A percentile compares a stretch with the other conserved stretches of the same genome.
Evolutionary conservation across 305 asterid species (phyloP).

Genomic region (Rubia tinctorum): DNA sequence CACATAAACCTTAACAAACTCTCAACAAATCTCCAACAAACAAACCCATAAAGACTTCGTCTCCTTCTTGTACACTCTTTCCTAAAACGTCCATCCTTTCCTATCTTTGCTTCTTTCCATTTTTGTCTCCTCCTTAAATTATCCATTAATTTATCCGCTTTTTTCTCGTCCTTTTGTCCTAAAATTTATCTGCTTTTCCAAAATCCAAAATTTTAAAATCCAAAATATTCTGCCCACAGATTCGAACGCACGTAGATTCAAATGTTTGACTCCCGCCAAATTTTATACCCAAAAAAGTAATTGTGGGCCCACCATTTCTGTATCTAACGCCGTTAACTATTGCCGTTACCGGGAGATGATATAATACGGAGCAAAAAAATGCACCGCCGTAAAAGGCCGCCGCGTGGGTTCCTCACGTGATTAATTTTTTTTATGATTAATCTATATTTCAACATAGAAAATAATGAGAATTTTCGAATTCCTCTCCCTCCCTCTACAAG

Average conservation of each 20-base stretch:
- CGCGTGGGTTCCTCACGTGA: constrained; percentile 14
- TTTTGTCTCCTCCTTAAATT: background rate
- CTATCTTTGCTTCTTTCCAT: background rate
- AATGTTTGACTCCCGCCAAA: background rate
- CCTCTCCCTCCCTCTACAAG: no score
- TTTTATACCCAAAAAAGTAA: background rate
- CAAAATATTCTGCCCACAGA: background rate
- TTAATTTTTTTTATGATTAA: no score
- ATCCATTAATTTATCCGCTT: background rate
- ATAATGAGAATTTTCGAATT: no score
- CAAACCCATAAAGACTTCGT: background rate
- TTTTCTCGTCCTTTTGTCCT: background rate
- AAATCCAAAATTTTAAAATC: background rate
- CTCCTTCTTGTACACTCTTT: background rate
- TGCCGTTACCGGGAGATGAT: constrained; percentile 20
- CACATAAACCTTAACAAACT: constrained; percentile 11
- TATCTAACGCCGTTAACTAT: constrained; percentile 23
- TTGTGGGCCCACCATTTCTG: background rate
- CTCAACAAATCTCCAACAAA: constrained; percentile 5
- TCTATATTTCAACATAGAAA: no score
- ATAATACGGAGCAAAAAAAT: background rate
- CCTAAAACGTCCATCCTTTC: background rate
- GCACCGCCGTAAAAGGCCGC: constrained; percentile 9
- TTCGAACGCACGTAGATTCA: background rate
- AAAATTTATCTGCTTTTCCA: background rate